Evolutionary conservation across 177 flowering plant species (phyloP).

Genomic region (Vitis hybrid): DNA sequence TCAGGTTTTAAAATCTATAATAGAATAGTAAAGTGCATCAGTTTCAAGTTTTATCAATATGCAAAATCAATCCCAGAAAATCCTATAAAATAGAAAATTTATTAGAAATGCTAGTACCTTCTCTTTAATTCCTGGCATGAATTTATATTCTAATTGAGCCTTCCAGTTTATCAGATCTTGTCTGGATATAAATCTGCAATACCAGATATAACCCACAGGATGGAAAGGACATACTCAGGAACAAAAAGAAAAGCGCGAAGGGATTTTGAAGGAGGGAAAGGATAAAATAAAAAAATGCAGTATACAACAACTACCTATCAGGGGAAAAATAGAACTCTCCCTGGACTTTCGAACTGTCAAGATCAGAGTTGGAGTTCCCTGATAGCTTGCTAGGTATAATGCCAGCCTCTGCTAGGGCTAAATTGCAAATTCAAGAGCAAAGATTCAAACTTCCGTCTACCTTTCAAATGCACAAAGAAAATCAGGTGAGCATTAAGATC

Average conservation of each 20-base stretch:
- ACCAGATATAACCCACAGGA: constrained; percentile 2
- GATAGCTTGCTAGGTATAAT: constrained; percentile 71
- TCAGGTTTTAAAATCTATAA: constrained; percentile 58
- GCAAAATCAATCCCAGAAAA: neutral
- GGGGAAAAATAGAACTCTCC: constrained; percentile 50
- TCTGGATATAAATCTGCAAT: constrained; percentile 59
- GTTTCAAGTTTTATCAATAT: neutral
- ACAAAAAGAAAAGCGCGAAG: neutral
- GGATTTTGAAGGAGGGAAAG: neutral
- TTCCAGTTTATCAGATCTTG: constrained; percentile 81
- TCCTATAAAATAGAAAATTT: neutral
- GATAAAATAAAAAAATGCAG: neutral
- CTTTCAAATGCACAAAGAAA: neutral
- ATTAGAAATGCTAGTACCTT: constrained; percentile 44
- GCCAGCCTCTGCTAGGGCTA: constrained; percentile 93
- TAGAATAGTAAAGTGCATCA: constrained; percentile 12
- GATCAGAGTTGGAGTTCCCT: constrained; percentile 16
- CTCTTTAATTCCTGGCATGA: constrained; percentile 35
- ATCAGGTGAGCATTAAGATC: constrained; percentile 1
- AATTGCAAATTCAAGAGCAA: constrained; percentile 9
- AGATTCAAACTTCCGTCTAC: constrained; percentile 1
- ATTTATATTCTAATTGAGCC: constrained; percentile 69
- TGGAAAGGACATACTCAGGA: neutral
- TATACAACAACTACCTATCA: constrained; percentile 52
- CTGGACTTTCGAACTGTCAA: constrained; percentile 22